These are phyloP conservation scores for Blastobotrys proliferans DNA, from an alignment of 1,139 yeast species.

Conservation along the genomic window DNA sequence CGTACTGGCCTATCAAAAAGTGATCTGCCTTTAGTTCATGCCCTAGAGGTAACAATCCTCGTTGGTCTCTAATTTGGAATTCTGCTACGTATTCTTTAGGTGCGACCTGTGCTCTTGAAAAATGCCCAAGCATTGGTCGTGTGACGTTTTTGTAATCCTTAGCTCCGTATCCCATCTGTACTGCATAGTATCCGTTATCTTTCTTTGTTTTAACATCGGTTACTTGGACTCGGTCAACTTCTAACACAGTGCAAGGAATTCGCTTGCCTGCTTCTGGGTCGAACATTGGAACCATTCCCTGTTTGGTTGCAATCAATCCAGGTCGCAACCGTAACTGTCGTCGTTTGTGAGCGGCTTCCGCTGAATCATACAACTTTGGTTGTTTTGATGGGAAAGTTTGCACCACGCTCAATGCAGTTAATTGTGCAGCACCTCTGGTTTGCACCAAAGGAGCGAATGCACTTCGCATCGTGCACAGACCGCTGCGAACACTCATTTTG, in stretches of 20 bases:
- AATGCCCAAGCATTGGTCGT: constrained; percentile 70
- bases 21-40: constrained; percentile 78
- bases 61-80: constrained; percentile 65
- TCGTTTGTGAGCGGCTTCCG: constrained; percentile 43
- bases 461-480: background rate
- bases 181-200: constrained; percentile 77
- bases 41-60: constrained; percentile 72
- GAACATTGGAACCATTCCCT: constrained; percentile 89
- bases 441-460: background rate
- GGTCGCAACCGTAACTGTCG: constrained; percentile 70
- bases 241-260: constrained; percentile 72
- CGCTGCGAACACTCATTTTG: background rate
- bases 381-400: constrained; percentile 29
- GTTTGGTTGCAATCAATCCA: constrained; percentile 76
- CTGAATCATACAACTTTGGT: constrained; percentile 36
- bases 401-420: constrained; percentile 33
- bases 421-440: constrained; percentile 27
- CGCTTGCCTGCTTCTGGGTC: constrained; percentile 58
- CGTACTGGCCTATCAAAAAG: constrained; percentile 76
- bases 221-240: constrained; percentile 86
- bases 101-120: constrained; percentile 72
- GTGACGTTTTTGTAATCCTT: constrained; percentile 59
- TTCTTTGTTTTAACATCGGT: constrained; percentile 62
- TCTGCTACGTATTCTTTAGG: constrained; percentile 77
- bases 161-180: constrained; percentile 82